These are phyloP conservation scores for Ustilago nuda DNA, from an alignment of 1,284 basidiomycete species.

Conservation along the genomic window DNA sequence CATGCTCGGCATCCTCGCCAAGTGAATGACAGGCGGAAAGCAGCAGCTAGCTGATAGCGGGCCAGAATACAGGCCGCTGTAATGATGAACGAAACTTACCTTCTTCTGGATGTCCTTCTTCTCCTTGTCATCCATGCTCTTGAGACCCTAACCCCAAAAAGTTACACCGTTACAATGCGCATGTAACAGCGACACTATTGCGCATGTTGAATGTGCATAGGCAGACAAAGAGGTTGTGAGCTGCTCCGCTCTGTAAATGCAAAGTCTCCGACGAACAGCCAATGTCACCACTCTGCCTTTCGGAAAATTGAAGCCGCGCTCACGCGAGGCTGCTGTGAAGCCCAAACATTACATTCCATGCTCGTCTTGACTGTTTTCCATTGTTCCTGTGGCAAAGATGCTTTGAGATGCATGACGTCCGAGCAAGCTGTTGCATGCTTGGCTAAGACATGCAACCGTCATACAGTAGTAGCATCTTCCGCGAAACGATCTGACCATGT, in stretches of 20 bases:
- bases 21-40: no score
- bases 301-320: neutral
- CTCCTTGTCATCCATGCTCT: constrained; percentile 77
- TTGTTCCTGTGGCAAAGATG: neutral
- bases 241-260: neutral
- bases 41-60: no score
- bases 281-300: neutral
- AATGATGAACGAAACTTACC: constrained; percentile 71
- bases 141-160: constrained; percentile 72
- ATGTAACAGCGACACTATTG: neutral
- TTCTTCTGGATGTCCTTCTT: constrained; percentile 86
- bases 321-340: neutral
- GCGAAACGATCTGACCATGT: neutral
- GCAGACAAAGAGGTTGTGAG: neutral
- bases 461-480: neutral
- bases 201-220: neutral
- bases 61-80: no score
- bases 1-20: no score
- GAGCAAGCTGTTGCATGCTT: neutral
- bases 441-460: neutral
- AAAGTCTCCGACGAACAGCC: neutral
- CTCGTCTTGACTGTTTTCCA: neutral
- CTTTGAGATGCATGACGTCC: neutral
- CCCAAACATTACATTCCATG: neutral
- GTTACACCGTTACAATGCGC: no score